These are phyloP conservation scores for Lichtheimia corymbifera DNA, from an alignment of 371 early-diverging fungal species.

Conservation along the genomic window DNA sequence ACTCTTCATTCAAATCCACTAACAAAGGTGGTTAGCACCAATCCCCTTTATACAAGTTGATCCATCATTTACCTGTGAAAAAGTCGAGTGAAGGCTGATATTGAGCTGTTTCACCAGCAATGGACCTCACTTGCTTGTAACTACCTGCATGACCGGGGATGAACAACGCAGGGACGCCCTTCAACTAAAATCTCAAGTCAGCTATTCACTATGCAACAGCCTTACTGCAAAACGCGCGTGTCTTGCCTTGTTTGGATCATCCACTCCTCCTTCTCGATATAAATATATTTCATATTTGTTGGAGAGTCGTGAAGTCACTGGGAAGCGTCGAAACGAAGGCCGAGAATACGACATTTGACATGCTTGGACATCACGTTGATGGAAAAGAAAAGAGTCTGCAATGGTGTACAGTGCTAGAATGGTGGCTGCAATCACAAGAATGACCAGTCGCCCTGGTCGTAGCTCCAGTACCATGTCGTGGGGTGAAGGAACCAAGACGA, in stretches of 20 bases:
- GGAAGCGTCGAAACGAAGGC: conserved; percentile 53
- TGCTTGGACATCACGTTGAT: conserved; percentile 57
- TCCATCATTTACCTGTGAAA: conserved; percentile 67
- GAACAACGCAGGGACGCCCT: conserved; percentile 84
- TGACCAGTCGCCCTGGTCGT: too few relatives aligned
- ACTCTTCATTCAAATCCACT: conserved; percentile 92
- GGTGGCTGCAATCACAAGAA: neutral
- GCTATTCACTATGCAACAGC: neutral
- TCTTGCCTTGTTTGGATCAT: conserved; percentile 26
- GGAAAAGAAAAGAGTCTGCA: conserved; percentile 52
- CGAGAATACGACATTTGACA: conserved; percentile 86
- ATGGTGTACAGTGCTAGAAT: neutral
- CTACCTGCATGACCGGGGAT: conserved; percentile 96
- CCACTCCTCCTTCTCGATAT: conserved; percentile 69
- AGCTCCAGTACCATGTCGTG: too few relatives aligned
- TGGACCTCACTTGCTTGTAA: conserved; percentile 83
- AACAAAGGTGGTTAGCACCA: neutral
- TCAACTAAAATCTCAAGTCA: conserved; percentile 17
- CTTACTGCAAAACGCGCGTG: neutral
- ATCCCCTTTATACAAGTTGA: neutral
- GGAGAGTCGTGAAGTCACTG: conserved; percentile 45
- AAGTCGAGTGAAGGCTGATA: conserved; percentile 70
- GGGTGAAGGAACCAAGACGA: too few relatives aligned
- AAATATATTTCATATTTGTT: conserved; percentile 75
- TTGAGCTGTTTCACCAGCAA: conserved; percentile 73